Conservation (phyloP, 805 yeast genomes). For the Starmera dryadoides region DNA sequence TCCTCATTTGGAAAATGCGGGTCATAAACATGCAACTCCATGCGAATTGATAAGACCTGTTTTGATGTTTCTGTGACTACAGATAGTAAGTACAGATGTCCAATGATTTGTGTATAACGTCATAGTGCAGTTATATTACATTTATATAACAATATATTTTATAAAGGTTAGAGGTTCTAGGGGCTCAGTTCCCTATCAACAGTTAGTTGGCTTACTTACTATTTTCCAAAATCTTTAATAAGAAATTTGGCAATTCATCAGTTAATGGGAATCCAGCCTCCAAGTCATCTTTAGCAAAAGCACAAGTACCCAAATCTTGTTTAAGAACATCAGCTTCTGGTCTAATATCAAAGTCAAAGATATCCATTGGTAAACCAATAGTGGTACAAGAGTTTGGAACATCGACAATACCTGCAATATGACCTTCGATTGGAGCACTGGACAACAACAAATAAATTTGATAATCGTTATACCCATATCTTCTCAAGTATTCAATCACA, state of each 20-base stretch:
- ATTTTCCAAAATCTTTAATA: slow-evolving; percentile 4
- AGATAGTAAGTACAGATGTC: too few species aligned
- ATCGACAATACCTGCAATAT: slow-evolving; percentile 44
- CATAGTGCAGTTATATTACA: too few species aligned
- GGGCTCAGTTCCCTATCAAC: too few species aligned
- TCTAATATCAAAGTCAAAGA: slow-evolving; percentile 40
- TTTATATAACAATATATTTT: too few species aligned
- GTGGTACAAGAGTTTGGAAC: slow-evolving; percentile 48
- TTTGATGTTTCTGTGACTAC: too few species aligned
- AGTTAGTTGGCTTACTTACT: too few species aligned
- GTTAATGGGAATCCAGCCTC: slow-evolving; percentile 9
- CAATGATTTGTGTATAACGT: too few species aligned
- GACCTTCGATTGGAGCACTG: slow-evolving; percentile 45
- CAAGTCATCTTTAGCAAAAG: slow-evolving; percentile 21
- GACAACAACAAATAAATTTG: slow-evolving; percentile 39
- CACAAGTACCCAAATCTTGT: slow-evolving; percentile 31
- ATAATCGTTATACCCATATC: slow-evolving; percentile 44
- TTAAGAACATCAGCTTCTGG: slow-evolving; percentile 27
- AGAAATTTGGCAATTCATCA: slow-evolving; percentile 10
- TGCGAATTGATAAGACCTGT: too few species aligned
- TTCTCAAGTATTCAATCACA: slow-evolving; percentile 40
- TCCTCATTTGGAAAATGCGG: too few species aligned
- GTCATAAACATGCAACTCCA: too few species aligned
- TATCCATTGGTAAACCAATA: slow-evolving; percentile 43
- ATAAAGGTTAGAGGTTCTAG: too few species aligned